Evolutionary conservation across 148 eudicot species (phyloP).

Genomic region (Fallopia convolvulus): DNA sequence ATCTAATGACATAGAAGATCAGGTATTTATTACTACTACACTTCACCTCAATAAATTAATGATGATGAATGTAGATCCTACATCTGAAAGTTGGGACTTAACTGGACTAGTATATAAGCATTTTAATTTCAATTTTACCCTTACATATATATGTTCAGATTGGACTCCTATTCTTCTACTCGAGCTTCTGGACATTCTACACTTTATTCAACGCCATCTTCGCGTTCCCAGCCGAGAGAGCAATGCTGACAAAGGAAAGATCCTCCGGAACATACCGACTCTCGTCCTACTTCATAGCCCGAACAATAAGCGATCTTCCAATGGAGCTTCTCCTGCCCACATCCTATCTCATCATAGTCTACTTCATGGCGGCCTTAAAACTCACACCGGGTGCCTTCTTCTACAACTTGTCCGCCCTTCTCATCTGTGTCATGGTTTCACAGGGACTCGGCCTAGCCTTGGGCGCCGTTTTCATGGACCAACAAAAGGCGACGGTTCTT

Average conservation of each 20-base stretch:
- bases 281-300: conserved; percentile 64
- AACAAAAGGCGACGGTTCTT: conserved; percentile 46
- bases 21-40: conserved; percentile 18
- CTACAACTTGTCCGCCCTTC: conserved; percentile 28
- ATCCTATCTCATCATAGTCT: conserved; percentile 37
- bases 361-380: conserved; percentile 73
- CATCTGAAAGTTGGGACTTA: no score
- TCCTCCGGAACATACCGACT: conserved; percentile 82
- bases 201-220: conserved; percentile 72
- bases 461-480: conserved; percentile 71
- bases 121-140: no score
- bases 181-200: conserved; percentile 77
- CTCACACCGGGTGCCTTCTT: conserved; percentile 30
- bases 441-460: conserved; percentile 84
- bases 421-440: conserved; percentile 51
- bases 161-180: conserved; percentile 65
- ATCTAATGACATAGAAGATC: conserved; percentile 45
- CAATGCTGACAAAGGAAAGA: conserved; percentile 59
- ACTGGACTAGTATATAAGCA: no score
- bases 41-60: background rate
- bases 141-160: conserved; percentile 30
- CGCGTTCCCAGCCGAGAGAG: conserved; percentile 70
- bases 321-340: conserved; percentile 81
- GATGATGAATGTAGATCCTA: no score
- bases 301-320: conserved; percentile 52